Evolutionary conservation across 345 rosid genomes (phyloP).

Genomic region (Gynandropsis gynandra): DNA sequence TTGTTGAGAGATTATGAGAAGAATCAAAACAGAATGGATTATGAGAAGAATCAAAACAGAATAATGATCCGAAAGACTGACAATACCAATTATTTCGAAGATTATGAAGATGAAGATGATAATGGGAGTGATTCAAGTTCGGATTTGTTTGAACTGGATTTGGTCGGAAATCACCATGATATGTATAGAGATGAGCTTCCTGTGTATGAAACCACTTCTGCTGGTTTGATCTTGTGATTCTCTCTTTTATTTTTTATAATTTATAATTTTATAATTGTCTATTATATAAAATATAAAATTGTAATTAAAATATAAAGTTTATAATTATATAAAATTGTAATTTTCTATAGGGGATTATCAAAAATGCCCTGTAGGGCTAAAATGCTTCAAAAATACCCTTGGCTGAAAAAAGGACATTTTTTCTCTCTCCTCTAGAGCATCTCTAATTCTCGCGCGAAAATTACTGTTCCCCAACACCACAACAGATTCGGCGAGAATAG

Average conservation of each 20-base stretch:
- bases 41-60: conserved; percentile 37
- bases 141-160: conserved; percentile 86
- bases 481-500: too few relatives aligned
- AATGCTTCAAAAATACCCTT: too few relatives aligned
- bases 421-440: too few relatives aligned
- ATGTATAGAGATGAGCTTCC: conserved; percentile 82
- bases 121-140: conserved; percentile 34
- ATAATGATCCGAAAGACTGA: conserved; percentile 9
- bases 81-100: conserved; percentile 2
- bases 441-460: too few relatives aligned
- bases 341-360: too few relatives aligned
- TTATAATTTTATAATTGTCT: conserved; percentile 4
- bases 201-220: conserved; percentile 80
- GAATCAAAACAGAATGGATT: conserved; percentile 37
- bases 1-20: conserved; percentile 56
- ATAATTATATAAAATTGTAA: too few relatives aligned
- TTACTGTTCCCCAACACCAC: too few relatives aligned
- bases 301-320: too few relatives aligned
- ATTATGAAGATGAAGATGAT: conserved; percentile 33
- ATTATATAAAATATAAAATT: too few relatives aligned
- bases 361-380: too few relatives aligned
- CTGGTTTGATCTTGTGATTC: conserved; percentile 30
- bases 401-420: too few relatives aligned
- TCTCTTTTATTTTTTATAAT: not conserved
- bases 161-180: conserved; percentile 41